Evolutionary conservation across 163 green algal species (phyloP), one percentile per base, ranked within the genome.

Genomic region (Trebouxia gelatinosa): DNA sequence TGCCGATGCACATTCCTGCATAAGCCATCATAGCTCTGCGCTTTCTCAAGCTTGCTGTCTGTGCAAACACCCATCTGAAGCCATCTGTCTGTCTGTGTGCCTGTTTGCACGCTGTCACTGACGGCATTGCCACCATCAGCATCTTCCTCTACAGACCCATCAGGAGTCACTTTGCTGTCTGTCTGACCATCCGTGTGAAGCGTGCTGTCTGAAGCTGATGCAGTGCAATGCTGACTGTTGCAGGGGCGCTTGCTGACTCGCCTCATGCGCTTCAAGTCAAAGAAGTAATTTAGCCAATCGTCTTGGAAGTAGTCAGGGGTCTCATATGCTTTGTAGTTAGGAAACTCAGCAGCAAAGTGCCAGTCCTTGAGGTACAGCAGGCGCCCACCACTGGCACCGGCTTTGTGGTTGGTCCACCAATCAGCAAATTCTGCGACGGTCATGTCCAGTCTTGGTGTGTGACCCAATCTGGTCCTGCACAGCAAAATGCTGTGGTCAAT

Each of bases 271-370:
- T 77, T 80, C 48, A 67, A 74, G 38, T 97, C 92, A 74, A 86
- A 91, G 81, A 88, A 97, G n/a, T 84, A 83, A 81, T 98, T 98
- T 21, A 98, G 86, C 95, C 95, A 98, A 81, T 98, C 95, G 13
- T 97, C 89, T 0, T 28, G 5, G 81, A 98, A 98, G 79, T 87
- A 93, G 3, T 46, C 0, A 0, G 95, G 95, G 2, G 78, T 84
- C 0, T 39, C 19, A 82, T 98, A 98, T 0, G 89, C 89, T 80
- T 89, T 72, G 32, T 78, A 65, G 32, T 48, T 29, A 26, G 40
- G 50, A 62, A 90, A 92, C 72, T 95, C 87, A 4, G 74, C 79
- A 0, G 85, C 87, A 81, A 97, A 92, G 86, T 98, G 95, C 90
- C 90, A 98, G 85, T 98, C 95, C 79, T 98, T 98, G 48, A 94